These are phyloP conservation scores for Lecanosticta acicola DNA, from an alignment of 2,329 filamentous ascomycete species.

Conservation along the genomic window DNA sequence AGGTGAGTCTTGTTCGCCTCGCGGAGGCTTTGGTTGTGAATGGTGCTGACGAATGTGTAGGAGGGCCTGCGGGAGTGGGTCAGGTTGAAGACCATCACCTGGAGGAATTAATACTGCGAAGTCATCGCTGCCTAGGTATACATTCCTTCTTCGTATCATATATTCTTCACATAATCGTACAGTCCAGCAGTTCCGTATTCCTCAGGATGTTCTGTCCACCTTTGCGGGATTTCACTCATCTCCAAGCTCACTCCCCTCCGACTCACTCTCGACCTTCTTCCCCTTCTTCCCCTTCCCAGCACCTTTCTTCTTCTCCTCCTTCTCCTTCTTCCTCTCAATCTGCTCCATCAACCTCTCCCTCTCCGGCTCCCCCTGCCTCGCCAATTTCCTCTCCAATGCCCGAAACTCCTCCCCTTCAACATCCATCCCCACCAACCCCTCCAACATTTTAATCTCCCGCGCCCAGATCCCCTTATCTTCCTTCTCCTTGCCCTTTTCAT, in stretches of 20 bases:
- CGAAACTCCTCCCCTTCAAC: constrained; percentile 66
- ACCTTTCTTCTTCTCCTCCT: constrained; percentile 46
- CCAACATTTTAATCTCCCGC: constrained; percentile 87
- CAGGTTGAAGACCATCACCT: constrained; percentile 30
- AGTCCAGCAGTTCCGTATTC: no score
- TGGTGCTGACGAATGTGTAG: no score
- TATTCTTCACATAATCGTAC: no score
- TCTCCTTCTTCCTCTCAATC: constrained; percentile 66
- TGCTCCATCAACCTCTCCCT: constrained; percentile 70
- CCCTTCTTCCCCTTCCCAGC: constrained; percentile 31
- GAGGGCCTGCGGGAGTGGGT: constrained; percentile 45
- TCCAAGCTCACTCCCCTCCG: constrained; percentile 34
- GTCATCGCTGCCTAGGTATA: background rate
- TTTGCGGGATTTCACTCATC: constrained; percentile 8
- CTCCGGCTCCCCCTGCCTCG: constrained; percentile 63
- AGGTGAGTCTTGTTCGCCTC: no score
- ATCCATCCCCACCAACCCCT: constrained; percentile 81
- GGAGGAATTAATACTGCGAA: constrained; percentile 11
- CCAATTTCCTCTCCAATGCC: constrained; percentile 58
- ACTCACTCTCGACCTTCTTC: constrained; percentile 35
- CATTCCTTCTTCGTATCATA: background rate
- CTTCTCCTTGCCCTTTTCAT: constrained; percentile 45
- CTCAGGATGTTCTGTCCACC: background rate
- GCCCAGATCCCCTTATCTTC: constrained; percentile 87
- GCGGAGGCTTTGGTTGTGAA: no score